Evolutionary conservation across 2,329 filamentous ascomycete species (phyloP), one percentile per base, ranked within the genome.

Genomic region (Xylaria sp.): DNA sequence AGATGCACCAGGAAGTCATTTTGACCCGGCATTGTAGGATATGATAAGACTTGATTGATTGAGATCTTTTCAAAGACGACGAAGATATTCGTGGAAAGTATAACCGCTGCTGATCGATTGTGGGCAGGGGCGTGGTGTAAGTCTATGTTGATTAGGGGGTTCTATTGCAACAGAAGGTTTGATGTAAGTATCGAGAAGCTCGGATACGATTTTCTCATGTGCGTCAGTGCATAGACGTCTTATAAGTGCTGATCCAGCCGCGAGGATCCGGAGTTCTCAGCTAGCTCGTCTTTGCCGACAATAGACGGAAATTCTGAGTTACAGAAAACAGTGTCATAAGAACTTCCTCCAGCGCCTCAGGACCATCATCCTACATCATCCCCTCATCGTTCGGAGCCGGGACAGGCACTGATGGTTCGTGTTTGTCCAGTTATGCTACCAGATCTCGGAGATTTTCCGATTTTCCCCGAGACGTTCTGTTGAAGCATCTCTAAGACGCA

Each of bases 1-100:
- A 75, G 65, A 32, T 71, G 60, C 3, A 75, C 72, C 4, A 75
- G 65, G 48, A 73, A 75, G 56, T 75, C 73, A 58, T 74, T 73
- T 46, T 56, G 44, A 2, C 56, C 56, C 5, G 63, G 48, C 63
- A 67, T 62, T 59, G 3, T 52, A 18, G 44, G 46, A 32, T n/a
- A 18, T 20, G 34, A 44, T 48, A 20, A 15, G 20, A 15, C 4
- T 52, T 52, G 20, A 20, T 7, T 52, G 28, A 1, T 28, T 9
- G 13, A n/a, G 13, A 15, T 13, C 32, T n/a, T 15, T 18, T 39
- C 2, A 10, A 51, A 18, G 23, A 52, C 48, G 20, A 18, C 12
- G 10, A 52, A 2, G 46, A 9, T 20, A 7, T n/a, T 50, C 12
- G 10, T 41, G 3, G 39, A 18, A 18, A 41, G 39, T 18, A 41